Base-by-base conservation (phyloP, 208 protist genomes). In the Endotrypanum monterogeii region DNA sequence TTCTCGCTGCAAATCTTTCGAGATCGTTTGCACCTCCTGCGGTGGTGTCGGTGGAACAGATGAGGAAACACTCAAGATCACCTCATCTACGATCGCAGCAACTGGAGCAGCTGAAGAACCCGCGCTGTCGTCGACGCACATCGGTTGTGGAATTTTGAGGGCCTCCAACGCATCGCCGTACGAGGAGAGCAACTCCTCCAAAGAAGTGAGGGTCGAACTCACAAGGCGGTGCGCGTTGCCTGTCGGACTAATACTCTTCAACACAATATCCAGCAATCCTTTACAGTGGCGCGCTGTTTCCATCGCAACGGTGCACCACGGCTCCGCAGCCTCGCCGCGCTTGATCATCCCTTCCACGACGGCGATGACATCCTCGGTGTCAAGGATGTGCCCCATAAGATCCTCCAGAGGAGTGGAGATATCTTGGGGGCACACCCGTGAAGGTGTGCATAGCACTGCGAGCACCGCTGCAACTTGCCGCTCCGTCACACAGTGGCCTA, bases 381-480 rank as follows among this genome's bases (percentile, higher is more conserved):
- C 83, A 5, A 32, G 41, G 44, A 88, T 76, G 28, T 76, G 67
- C 30, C 66, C 32, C 61, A 80, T 76, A 9, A 88, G 68, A 61
- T 80, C 83, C 77, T 89, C 80, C 46, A 44, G 9, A 46, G 35
- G 5, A 4, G 48, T 67, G 7, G 54, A 37, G n/a, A 54, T 44
- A 16, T 60, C n/a, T 4, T 55, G 4, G 12, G 54, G 65, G n/a
- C 32, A 68, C 12, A 61, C 62, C 25, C 65, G 60, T 3, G 78
- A 16, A 51, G 89, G 91, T 18, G 83, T 88, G 77, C 90, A 92
- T 2, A 96, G 81, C 50, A 87, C 77, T 5, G 82, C 86, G 23
- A 93, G 82, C 52, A 96, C 63, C 11, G 84, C 73, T 2, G 77
- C 71, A 44, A 89, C 88, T 75, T 94, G 88, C 20, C 83, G 80